These are phyloP conservation scores for Clitopilus hobsonii DNA, from an alignment of 768 basidiomycete genomes.

Conservation along the genomic window DNA sequence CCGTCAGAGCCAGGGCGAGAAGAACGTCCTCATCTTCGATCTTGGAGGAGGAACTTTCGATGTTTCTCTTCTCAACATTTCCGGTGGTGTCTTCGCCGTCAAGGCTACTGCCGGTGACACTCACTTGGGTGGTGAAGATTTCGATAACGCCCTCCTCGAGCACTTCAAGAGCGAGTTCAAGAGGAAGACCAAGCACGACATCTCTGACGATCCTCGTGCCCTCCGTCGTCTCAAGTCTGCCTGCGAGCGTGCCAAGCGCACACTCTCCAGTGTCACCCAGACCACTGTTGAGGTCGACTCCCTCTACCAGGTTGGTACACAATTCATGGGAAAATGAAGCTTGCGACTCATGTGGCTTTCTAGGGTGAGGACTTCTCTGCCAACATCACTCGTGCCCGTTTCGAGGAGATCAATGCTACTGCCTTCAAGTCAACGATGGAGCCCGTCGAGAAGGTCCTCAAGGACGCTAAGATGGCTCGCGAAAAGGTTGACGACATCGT, in stretches of 20 bases:
- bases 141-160: constrained; percentile 96
- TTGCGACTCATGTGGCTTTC: constrained; percentile 4
- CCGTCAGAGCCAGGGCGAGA: constrained; percentile 90
- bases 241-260: constrained; percentile 99
- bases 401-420: constrained; percentile 97
- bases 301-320: constrained; percentile 69
- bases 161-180: constrained; percentile 99
- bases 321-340: not conserved
- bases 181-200: constrained; percentile 94
- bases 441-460: constrained; percentile 97
- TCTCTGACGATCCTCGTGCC: constrained; percentile 95
- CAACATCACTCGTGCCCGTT: constrained; percentile 98
- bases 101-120: constrained; percentile 99
- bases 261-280: constrained; percentile 95
- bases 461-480: constrained; percentile 97
- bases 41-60: constrained; percentile 99
- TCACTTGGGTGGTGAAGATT: constrained; percentile 99
- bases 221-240: constrained; percentile 93
- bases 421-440: constrained; percentile 97
- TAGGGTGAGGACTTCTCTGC: constrained; percentile 97
- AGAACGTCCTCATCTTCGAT: constrained; percentile 99
- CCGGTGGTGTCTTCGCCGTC: constrained; percentile 96
- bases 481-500: constrained; percentile 99
- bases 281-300: constrained; percentile 99
- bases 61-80: constrained; percentile 98